Evolutionary conservation across 768 basidiomycete species (phyloP), one percentile per base, ranked within the genome.

Genomic region (Suillus tomentosus): DNA sequence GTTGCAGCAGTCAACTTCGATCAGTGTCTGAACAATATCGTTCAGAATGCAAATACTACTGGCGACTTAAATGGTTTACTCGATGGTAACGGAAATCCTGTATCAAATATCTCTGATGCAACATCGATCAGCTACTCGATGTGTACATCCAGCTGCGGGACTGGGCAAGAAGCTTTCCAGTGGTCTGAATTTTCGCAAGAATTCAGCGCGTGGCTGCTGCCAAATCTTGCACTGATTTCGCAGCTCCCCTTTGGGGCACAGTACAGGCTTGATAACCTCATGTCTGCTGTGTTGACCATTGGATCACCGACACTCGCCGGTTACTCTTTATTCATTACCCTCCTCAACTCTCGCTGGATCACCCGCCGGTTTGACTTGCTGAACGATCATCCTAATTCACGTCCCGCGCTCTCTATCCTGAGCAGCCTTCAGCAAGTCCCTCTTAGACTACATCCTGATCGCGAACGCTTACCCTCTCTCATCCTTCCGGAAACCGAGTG

Each of bases 221-320:
- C 83, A 8, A 83, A 80, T 75, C 76, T 84, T 14, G 81, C 83
- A 1, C 65, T 84, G 9, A 71, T 84, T 22, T 81, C 82, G 0
- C 82, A 82, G 55, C 77, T 84, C n/a, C 84, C 82, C 0, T 84
- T 82, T 31, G 82, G 82, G 9, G 74, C 78, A 37, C 72, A 66
- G 13, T 76, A 76, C 59, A 77, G 69, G 34, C 65, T 74, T n/a
- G 80, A 81, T 22, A 81, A 83, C 60, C 69, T 83, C 45, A 72
- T 77, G 65, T 78, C 81, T 9, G 76, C 78, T 22, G 15, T 84
- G 9, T 71, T 84, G 42, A 78, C 80, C 1, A 67, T 84, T 31
- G 83, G 82, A 1, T 82, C 80, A 0, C 82, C 82, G 0, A 69
- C 70, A 3, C 77, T 84, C 4, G 81, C 83, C 0, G 79, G 77